Base-by-base conservation (phyloP, 495 filamentous ascomycete species). In the Hypoxylon subgilvum region DNA sequence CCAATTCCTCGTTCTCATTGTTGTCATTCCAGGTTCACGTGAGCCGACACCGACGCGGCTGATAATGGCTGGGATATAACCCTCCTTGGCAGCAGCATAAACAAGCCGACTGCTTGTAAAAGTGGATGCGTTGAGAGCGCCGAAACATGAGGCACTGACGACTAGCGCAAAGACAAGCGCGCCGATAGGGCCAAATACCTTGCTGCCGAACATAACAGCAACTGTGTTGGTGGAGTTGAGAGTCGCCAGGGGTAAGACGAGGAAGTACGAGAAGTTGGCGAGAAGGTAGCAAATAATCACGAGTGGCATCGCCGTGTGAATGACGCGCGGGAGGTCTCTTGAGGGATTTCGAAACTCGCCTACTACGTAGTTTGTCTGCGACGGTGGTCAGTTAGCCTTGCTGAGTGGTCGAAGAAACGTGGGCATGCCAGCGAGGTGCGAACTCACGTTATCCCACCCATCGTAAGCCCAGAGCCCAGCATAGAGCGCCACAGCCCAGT, bases 401-500 rank as follows among this genome's bases (percentile, higher is more conserved):
- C 38, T 16, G 14, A 12, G 28, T 34, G 32, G 35, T 17, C 19
- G 28, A n/a, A 31, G 28, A 22, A 39, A 18, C 4, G 4, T 17
- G 16, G 34, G 13, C 35, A 27, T 10, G 17, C 14, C 14, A 14
- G 9, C n/a, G 31, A 1, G 32, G 27, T 16, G 34, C 50, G 52
- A 57, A 78, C 88, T 76, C 73, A 94, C 92, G 72, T 98, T 98
- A 69, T 98, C 94, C 94, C 94, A 98, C 14, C 94, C 94, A 67
- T 98, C 94, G 74, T 93, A 98, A 2, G 94, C 94, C 94, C 94
- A 98, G 1, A 98, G 79, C 7, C 94, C 94, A 19, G 91, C 93
- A 72, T 98, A 98, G 52, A 98, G 71, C 3, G 94, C 94, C 44
- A 97, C 89, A 12, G 92, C 92, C 86, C 90, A 95, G 57, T 84